A percentile compares a stretch with the other conserved stretches of the same genome.
These are phyloP conservation scores for Solanum chilense DNA, from an alignment of 257 asterid genomes.

Conservation along the genomic window DNA sequence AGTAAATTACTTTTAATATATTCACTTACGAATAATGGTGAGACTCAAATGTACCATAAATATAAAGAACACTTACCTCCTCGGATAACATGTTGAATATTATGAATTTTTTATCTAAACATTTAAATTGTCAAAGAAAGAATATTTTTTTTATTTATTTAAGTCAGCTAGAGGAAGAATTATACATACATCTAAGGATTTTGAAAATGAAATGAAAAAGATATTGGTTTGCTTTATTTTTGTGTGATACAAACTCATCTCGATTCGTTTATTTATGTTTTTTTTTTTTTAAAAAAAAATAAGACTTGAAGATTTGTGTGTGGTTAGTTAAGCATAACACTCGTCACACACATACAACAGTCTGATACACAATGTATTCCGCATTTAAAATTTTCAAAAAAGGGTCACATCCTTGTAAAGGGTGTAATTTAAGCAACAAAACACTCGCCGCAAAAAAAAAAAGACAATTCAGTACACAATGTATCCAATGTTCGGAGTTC, in stretches of 20 bases:
- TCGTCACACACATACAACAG: neutral
- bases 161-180: neutral
- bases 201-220: neutral
- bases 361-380: neutral
- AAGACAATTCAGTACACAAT: neutral
- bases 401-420: neutral
- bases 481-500: neutral
- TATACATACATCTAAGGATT: neutral
- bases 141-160: neutral
- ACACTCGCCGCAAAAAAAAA: neutral
- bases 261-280: neutral
- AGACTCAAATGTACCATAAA: neutral
- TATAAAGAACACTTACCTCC: neutral
- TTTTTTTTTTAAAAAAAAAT: neutral
- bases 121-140: neutral
- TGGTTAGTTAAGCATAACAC: neutral
- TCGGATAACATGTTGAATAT: neutral
- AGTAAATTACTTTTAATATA: neutral
- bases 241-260: neutral
- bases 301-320: neutral
- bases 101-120: neutral
- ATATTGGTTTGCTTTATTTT: neutral
- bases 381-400: neutral
- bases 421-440: neutral
- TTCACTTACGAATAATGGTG: neutral